Percentiles rank a stretch among this genome's conserved stretches.
phyloP scores from a whole-genome alignment of 2,329 filamentous ascomycete species.

The Hypocreales sp. region DNA sequence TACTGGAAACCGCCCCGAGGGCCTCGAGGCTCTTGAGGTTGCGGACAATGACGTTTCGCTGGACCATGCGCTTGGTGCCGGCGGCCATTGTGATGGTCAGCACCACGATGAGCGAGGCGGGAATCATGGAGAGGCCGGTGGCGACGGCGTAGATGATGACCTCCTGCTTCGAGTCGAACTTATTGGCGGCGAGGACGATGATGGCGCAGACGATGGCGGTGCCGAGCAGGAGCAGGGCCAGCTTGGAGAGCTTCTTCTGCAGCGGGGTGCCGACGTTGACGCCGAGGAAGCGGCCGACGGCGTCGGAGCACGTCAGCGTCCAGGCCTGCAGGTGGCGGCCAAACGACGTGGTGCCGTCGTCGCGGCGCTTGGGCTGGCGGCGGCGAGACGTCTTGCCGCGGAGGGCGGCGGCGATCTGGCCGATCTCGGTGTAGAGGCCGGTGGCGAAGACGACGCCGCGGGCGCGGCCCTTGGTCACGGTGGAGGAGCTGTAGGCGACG shows the following conservation, averaged over 20 bases:
- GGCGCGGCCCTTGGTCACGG: conserved; percentile 44
- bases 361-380: conserved; percentile 23
- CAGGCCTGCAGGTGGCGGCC: conserved; percentile 19
- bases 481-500: conserved; percentile 46
- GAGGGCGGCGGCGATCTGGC: conserved; percentile 39
- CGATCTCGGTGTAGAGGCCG: conserved; percentile 46
- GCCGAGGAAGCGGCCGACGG: conserved; percentile 30
- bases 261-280: conserved; percentile 47
- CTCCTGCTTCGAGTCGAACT: conserved; percentile 20
- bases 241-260: conserved; percentile 52
- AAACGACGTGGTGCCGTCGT: conserved; percentile 21
- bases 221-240: conserved; percentile 51
- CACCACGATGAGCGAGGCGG: conserved; percentile 31
- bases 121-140: conserved; percentile 33
- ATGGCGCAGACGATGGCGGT: conserved; percentile 33
- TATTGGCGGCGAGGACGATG: conserved; percentile 27
- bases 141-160: conserved; percentile 29
- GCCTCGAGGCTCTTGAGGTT: conserved; percentile 35
- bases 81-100: conserved; percentile 45
- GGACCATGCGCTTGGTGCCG: conserved; percentile 37
- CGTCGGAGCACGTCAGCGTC: conserved; percentile 19
- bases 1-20: conserved; percentile 35
- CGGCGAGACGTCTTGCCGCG: conserved; percentile 17
- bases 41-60: conserved; percentile 35
- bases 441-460: conserved; percentile 45